Percentiles rank a stretch among this genome's conserved stretches.
phyloP scores from a whole-genome alignment of 306 rosid genomes.

The Casuarina equisetifolia region DNA sequence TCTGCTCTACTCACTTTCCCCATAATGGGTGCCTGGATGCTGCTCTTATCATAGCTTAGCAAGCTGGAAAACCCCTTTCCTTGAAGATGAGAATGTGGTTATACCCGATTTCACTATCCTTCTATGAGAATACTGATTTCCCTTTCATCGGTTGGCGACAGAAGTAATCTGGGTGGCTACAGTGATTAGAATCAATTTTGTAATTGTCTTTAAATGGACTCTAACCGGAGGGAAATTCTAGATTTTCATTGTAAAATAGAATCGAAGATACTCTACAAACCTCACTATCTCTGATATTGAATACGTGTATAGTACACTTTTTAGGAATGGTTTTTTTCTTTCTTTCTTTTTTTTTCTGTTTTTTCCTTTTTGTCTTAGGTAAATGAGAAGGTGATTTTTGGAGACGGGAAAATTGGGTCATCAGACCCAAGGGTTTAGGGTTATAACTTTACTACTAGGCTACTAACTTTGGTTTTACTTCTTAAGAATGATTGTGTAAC shows the following conservation, averaged over 20 bases:
- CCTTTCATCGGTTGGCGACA: constrained; percentile 19
- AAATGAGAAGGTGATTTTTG: no score
- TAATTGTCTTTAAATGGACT: constrained; percentile 1
- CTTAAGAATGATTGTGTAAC: no score
- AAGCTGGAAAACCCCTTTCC: constrained; percentile 14
- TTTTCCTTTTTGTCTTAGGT: background rate
- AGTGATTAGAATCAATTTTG: background rate
- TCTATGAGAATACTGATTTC: constrained; percentile 19
- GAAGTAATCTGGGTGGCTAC: constrained; percentile 21
- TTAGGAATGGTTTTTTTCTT: background rate
- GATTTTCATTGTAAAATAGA: no score
- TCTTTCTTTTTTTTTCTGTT: background rate
- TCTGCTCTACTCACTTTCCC: constrained; percentile 78
- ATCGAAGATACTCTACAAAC: background rate
- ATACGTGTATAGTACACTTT: background rate
- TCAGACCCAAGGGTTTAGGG: no score
- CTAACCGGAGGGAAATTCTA: background rate
- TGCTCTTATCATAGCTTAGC: constrained; percentile 52
- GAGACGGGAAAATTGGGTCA: no score
- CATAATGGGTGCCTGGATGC: constrained; percentile 68
- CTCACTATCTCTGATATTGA: background rate
- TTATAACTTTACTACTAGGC: no score
- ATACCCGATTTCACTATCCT: background rate
- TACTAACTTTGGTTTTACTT: no score
- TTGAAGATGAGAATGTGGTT: background rate